Percentiles rank a stretch among this genome's conserved stretches.
These are phyloP conservation scores for Pseudodiploospora longispora DNA, from an alignment of 2,329 filamentous ascomycete species.

Conservation along the genomic window DNA sequence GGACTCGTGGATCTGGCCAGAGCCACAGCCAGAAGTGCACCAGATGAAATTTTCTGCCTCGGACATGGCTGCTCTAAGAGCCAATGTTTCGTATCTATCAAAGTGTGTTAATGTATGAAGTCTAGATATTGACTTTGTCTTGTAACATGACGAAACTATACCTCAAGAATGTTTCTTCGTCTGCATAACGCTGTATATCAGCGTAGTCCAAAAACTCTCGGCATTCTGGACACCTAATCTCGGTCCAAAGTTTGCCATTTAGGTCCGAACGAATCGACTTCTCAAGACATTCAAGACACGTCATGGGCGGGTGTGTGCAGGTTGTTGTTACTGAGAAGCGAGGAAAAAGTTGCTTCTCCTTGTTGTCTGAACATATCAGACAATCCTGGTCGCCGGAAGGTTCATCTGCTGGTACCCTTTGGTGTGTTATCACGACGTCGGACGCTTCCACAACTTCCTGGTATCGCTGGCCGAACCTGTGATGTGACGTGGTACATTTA, in stretches of 20 bases:
- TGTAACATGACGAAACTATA: slow-evolving; percentile 16
- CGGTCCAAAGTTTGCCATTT: slow-evolving; percentile 29
- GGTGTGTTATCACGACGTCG: slow-evolving; percentile 22
- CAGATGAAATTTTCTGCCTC: slow-evolving; percentile 39
- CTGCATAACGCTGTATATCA: slow-evolving; percentile 38
- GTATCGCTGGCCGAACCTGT: slow-evolving; percentile 27
- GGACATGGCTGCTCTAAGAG: slow-evolving; percentile 34
- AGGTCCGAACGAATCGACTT: slow-evolving; percentile 27
- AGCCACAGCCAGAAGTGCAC: slow-evolving; percentile 44
- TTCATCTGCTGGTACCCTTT: slow-evolving; percentile 16
- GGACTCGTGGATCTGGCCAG: slow-evolving; percentile 42
- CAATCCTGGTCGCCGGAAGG: slow-evolving; percentile 22
- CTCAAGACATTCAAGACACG: slow-evolving; percentile 28
- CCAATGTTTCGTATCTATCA: slow-evolving; percentile 34
- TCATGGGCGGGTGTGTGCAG: slow-evolving; percentile 24
- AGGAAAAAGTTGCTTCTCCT: slow-evolving; percentile 22
- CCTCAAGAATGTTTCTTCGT: slow-evolving; percentile 33
- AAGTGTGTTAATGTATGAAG: no score
- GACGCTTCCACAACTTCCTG: slow-evolving; percentile 17
- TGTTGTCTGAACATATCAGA: slow-evolving; percentile 27
- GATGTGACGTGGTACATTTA: no score
- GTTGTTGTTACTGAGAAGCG: slow-evolving; percentile 21
- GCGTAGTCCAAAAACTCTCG: slow-evolving; percentile 30
- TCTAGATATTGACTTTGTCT: not conserved
- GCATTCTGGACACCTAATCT: slow-evolving; percentile 47